Base-by-base conservation (phyloP, 371 early-diverging fungal genomes). In the Mucor racemosus region DNA sequence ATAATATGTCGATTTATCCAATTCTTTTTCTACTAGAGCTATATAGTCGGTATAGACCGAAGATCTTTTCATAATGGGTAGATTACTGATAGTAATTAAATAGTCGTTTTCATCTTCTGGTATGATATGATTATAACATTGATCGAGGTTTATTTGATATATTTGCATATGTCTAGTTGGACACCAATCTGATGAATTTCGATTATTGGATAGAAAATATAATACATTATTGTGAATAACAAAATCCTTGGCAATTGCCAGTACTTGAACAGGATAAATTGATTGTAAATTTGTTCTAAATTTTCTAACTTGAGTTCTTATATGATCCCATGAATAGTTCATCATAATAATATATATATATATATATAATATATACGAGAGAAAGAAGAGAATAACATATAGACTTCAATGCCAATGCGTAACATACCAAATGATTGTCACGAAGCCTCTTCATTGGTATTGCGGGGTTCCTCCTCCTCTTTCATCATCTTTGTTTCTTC, bases 151-250 rank as follows among this genome's bases (percentile, higher is more conserved):
- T 11, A 70, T 66, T 53, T 76, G 58, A 35, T 78, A 77, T 0
- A 83, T 53, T 19, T 60, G 60, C 14, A 80, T 54, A 19, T 75
- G 46, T 35, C 75, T 62, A 36, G 64, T 65, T 17, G 60, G 68
- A n/a, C 35, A 56, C 8, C 66, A 44, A 33, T 70, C 62, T 50
- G 59, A 39, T 0, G 67, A n/a, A 31, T 56, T 13, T 9, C 59
- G 71, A 69, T 86, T 84, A 62, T 85, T 87, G 41, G 88, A 84
- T 3, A 91, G 71, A 65, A 89, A 90, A 62, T 81, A 89, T 46
- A 88, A 69, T 46, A 78, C 73, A 63, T 82, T 74, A 9, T 38
- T 26, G 69, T 90, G 87, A 61, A 90, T 83, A 17, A 62, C 59
- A 69, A 88, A 88, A 68, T 89, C 88, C 42, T 87, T 84, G 60